Conservation (phyloP, 2,329 filamentous ascomycete species). For the Pochonia chlamydosporia region DNA sequence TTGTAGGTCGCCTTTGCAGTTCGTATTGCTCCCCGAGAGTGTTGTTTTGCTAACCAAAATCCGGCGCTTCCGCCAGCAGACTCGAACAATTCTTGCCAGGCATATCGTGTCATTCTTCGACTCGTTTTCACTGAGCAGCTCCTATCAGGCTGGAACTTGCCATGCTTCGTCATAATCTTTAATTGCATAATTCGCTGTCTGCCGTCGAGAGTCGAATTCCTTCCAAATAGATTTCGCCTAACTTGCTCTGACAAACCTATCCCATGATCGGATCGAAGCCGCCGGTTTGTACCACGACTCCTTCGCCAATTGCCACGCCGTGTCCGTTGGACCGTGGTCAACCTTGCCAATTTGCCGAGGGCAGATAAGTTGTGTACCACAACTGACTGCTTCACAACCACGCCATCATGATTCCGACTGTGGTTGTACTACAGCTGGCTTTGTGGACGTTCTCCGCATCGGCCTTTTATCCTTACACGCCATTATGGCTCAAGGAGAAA, state of each 20-base stretch:
- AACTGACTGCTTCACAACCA: constrained; percentile 1
- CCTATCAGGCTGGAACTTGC: background rate
- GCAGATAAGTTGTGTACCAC: constrained; percentile 4
- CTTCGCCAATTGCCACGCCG: background rate
- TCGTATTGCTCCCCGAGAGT: no score
- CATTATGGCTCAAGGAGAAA: constrained; percentile 27
- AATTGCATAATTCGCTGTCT: constrained; percentile 8
- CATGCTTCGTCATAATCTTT: constrained; percentile 12
- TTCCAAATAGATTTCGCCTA: background rate
- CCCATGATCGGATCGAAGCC: constrained; percentile 1
- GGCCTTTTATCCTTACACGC: constrained; percentile 43
- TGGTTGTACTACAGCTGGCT: constrained; percentile 38
- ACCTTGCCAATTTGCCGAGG: background rate
- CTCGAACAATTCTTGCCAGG: background rate
- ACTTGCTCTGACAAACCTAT: background rate
- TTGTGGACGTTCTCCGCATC: constrained; percentile 39
- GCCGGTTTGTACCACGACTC: constrained; percentile 3
- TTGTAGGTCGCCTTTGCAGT: background rate
- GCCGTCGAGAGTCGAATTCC: background rate
- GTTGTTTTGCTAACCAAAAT: background rate
- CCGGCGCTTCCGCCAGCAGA: background rate
- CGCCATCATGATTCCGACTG: constrained; percentile 34
- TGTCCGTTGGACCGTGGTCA: background rate
- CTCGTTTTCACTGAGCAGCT: background rate
- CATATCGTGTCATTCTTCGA: constrained; percentile 8